Conservation (phyloP, 2,329 filamentous ascomycete genomes). For the Penicillium brevicompactum region DNA sequence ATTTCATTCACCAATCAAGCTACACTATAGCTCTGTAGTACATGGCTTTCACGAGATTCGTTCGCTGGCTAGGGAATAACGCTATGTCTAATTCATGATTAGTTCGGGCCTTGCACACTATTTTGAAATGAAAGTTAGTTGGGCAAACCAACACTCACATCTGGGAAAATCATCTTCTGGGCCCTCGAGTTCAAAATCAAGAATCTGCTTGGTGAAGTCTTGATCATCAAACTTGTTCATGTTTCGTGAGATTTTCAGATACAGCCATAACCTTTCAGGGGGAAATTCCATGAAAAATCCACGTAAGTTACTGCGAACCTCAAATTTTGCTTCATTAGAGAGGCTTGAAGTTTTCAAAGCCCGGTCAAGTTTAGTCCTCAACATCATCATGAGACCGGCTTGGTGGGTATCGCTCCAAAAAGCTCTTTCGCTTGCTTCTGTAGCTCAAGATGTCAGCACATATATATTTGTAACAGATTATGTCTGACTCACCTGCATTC, state of each 20-base stretch:
- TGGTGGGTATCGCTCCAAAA: constrained; percentile 1
- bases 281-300: neutral
- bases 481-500: neutral
- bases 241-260: constrained; percentile 5
- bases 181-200: neutral
- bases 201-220: constrained; percentile 2
- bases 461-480: neutral
- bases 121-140: neutral
- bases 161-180: constrained; percentile 1
- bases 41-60: neutral
- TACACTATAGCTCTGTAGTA: neutral
- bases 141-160: constrained; percentile 1
- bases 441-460: neutral
- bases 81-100: neutral
- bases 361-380: constrained; percentile 1
- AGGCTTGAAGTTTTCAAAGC: neutral
- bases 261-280: constrained; percentile 2
- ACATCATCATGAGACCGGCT: neutral
- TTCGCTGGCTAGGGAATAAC: neutral
- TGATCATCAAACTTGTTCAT: constrained; percentile 1
- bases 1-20: neutral
- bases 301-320: neutral
- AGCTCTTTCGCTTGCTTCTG: neutral
- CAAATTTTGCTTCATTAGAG: neutral
- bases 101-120: neutral